Percentiles rank a stretch among this genome's conserved stretches.
Conservation (phyloP, 352 stramenopile species). For the Pythium dissotocum region DNA sequence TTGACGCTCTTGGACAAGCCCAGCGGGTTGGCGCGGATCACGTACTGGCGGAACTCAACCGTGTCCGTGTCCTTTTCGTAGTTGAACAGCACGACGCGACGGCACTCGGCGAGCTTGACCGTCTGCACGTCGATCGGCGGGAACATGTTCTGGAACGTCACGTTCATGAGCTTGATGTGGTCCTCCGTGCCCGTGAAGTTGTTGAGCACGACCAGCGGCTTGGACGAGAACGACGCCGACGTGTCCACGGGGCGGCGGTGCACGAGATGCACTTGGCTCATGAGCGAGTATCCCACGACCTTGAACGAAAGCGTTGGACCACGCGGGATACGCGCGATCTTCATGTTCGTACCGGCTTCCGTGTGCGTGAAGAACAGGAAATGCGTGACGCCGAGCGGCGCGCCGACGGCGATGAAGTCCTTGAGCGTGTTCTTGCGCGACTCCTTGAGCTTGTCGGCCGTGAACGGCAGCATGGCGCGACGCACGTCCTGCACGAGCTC, state of each 20-base stretch:
- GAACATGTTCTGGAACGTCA: conserved; percentile 99
- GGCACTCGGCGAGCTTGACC: conserved; percentile 94
- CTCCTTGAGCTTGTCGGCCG: conserved; percentile 91
- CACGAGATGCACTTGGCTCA: conserved; percentile 90
- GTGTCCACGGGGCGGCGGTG: conserved; percentile 91
- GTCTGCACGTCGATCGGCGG: conserved; percentile 97
- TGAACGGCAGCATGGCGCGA: conserved; percentile 95
- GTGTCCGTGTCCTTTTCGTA: conserved; percentile 91
- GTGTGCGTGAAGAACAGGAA: conserved; percentile 97
- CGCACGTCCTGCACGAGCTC: conserved; percentile 92
- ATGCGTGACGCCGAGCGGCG: conserved; percentile 95
- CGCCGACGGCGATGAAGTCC: conserved; percentile 90
- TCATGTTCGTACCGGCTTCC: conserved; percentile 92
- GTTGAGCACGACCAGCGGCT: conserved; percentile 97
- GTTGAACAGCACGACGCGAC: conserved; percentile 97
- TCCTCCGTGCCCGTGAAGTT: conserved; percentile 95
- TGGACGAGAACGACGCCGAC: conserved; percentile 85
- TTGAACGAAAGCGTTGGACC: conserved; percentile 96
- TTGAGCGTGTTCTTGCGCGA: conserved; percentile 92
- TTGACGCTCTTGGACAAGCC: conserved; percentile 88
- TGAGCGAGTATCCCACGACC: conserved; percentile 89
- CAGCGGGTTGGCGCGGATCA: conserved; percentile 93
- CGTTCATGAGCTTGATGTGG: conserved; percentile 94
- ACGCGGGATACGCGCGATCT: conserved; percentile 92
- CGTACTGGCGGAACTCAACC: conserved; percentile 97